Evolutionary conservation across 768 basidiomycete genomes (phyloP).

Genomic region (Leucosporidium yakuticum): DNA sequence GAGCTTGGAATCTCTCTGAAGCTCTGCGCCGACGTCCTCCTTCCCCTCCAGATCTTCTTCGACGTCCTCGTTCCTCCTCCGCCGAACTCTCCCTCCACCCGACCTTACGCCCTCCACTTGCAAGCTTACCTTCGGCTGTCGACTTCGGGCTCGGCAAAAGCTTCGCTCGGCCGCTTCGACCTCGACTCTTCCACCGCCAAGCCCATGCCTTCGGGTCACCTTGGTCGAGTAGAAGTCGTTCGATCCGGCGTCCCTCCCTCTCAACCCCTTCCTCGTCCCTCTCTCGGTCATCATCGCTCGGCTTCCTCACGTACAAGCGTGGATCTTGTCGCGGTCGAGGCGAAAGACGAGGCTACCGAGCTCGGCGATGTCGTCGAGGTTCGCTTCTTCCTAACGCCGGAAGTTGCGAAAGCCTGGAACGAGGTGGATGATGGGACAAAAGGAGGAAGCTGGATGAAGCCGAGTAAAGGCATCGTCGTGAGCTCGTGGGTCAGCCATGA

Average conservation of each 20-base stretch:
- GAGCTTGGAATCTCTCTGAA: not conserved
- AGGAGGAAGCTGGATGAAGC: conserved; percentile 1
- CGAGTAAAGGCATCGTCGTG: not conserved
- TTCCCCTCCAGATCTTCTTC: conserved; percentile 6
- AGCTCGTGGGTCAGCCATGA: conserved; percentile 3
- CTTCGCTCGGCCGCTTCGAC: conserved; percentile 10
- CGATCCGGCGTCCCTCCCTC: not conserved
- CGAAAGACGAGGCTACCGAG: not conserved
- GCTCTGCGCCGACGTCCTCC: no score
- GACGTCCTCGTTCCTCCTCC: conserved; percentile 5
- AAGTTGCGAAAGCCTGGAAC: not conserved
- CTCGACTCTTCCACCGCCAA: conserved; percentile 7
- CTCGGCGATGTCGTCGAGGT: conserved; percentile 5
- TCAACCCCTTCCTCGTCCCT: not conserved
- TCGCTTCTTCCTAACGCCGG: not conserved
- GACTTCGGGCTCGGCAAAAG: not conserved
- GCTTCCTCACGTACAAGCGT: not conserved
- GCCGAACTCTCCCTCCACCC: not conserved
- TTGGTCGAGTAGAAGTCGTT: conserved; percentile 8
- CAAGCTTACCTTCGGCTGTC: conserved; percentile 13
- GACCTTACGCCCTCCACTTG: conserved; percentile 6
- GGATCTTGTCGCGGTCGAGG: not conserved
- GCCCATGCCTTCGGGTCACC: not conserved
- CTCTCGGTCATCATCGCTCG: not conserved
- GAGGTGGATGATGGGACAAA: conserved; percentile 8